These are phyloP conservation scores for Ustilago loliicola DNA, from an alignment of 1,284 basidiomycete species.

Conservation along the genomic window DNA sequence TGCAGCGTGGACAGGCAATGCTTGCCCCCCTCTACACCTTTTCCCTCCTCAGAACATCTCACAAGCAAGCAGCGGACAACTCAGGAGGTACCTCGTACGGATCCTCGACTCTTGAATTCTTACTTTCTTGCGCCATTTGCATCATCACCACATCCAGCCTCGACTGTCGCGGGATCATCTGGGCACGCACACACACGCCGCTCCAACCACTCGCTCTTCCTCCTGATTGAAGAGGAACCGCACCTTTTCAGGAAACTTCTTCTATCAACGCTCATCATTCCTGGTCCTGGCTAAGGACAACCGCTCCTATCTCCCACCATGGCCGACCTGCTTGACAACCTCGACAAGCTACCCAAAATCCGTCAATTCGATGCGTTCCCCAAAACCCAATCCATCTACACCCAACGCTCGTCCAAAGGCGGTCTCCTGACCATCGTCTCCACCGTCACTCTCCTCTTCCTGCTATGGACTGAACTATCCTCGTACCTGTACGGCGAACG, in stretches of 20 bases:
- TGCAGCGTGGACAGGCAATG: constrained; percentile 11
- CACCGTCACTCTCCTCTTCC: constrained; percentile 78
- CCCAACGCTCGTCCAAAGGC: constrained; percentile 83
- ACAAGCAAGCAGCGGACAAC: not conserved
- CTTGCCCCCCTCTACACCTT: not conserved
- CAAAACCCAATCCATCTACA: constrained; percentile 84
- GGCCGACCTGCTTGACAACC: constrained; percentile 60
- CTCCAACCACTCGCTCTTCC: not conserved
- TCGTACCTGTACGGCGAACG: constrained; percentile 94
- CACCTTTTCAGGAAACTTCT: too few relatives aligned
- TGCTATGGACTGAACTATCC: constrained; percentile 86
- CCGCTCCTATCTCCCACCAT: constrained; percentile 21
- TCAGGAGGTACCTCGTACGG: not conserved
- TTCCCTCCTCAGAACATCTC: not conserved
- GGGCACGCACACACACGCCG: too few relatives aligned
- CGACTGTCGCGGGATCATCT: not conserved
- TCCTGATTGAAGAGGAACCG: too few relatives aligned
- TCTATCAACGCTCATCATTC: too few relatives aligned
- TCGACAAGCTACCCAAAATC: constrained; percentile 65
- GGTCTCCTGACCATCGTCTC: constrained; percentile 90
- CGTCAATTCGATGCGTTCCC: constrained; percentile 70
- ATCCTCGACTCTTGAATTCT: not conserved
- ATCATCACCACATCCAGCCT: too few relatives aligned
- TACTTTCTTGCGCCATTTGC: too few relatives aligned
- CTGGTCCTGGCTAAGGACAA: too few relatives aligned